These are phyloP conservation scores for Peribolospora kevripleyi DNA, from an alignment of 768 basidiomycete species.

Conservation along the genomic window DNA sequence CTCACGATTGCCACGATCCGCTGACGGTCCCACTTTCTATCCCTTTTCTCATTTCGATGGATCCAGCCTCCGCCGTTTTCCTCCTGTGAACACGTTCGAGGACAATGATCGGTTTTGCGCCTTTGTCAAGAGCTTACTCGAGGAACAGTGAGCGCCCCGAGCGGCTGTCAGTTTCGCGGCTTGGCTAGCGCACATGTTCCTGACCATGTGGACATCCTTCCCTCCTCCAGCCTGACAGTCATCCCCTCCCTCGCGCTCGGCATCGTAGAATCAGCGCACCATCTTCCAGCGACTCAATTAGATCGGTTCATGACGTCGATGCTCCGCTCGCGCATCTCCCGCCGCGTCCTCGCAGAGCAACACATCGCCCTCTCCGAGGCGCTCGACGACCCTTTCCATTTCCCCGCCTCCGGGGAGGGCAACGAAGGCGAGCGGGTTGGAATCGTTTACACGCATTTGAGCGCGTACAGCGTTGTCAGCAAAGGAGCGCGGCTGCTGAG, in stretches of 20 bases:
- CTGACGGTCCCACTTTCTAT: constrained; percentile 14
- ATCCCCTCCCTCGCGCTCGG: constrained; percentile 65
- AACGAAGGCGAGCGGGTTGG: constrained; percentile 32
- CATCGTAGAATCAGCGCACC: constrained; percentile 57
- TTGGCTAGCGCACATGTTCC: constrained; percentile 8
- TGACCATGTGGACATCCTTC: neutral
- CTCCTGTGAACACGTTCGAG: constrained; percentile 39
- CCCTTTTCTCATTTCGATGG: neutral
- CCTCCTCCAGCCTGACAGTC: constrained; percentile 33
- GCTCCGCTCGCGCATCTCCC: constrained; percentile 70
- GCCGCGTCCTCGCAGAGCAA: constrained; percentile 69
- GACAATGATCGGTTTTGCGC: constrained; percentile 60
- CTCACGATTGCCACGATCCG: neutral
- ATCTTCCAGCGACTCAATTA: constrained; percentile 48
- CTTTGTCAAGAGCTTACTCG: constrained; percentile 38
- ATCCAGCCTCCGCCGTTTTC: constrained; percentile 44
- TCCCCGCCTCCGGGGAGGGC: constrained; percentile 9
- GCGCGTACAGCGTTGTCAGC: constrained; percentile 43
- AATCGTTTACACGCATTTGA: constrained; percentile 54
- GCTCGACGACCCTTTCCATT: constrained; percentile 16
- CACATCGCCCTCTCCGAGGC: constrained; percentile 56
- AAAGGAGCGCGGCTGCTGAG: constrained; percentile 38
- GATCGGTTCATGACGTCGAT: constrained; percentile 77
- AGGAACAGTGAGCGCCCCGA: constrained; percentile 39
- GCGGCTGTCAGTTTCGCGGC: neutral